Evolutionary conservation across 768 basidiomycete genomes (phyloP).

Genomic region (Guyanaporus albipodus): DNA sequence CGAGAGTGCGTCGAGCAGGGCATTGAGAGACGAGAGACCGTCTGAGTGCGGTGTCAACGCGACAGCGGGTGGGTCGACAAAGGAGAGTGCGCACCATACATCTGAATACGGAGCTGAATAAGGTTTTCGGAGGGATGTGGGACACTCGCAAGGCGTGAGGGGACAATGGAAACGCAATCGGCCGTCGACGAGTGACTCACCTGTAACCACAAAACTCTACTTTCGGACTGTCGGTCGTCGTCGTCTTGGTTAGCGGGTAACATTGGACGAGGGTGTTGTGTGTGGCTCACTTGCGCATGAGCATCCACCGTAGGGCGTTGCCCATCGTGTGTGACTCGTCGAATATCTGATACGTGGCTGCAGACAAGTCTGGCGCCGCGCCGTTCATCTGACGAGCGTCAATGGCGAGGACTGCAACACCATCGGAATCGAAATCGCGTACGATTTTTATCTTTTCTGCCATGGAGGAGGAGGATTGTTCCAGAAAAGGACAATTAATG

Average conservation of each 20-base stretch:
- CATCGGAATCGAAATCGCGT: constrained; percentile 10
- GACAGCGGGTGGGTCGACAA: neutral
- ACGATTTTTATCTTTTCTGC: constrained; percentile 34
- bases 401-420: constrained; percentile 1
- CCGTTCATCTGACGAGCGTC: constrained; percentile 68
- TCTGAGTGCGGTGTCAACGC: constrained; percentile 45
- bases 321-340: constrained; percentile 97
- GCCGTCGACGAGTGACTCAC: constrained; percentile 38
- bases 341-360: constrained; percentile 87
- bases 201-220: constrained; percentile 99
- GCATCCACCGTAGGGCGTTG: constrained; percentile 93
- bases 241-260: constrained; percentile 5
- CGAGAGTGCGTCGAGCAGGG: constrained; percentile 69
- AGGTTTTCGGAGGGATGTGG: constrained; percentile 97
- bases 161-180: constrained; percentile 14
- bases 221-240: constrained; percentile 68
- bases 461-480: constrained; percentile 23
- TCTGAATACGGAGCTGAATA: constrained; percentile 97
- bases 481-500: too few relatives aligned
- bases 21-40: constrained; percentile 77
- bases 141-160: constrained; percentile 19
- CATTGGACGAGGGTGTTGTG: neutral
- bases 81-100: constrained; percentile 76
- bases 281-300: constrained; percentile 91
- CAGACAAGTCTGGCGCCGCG: constrained; percentile 74